Conservation (phyloP, 73 alveolate species). For the Breviolum minutum region DNA sequence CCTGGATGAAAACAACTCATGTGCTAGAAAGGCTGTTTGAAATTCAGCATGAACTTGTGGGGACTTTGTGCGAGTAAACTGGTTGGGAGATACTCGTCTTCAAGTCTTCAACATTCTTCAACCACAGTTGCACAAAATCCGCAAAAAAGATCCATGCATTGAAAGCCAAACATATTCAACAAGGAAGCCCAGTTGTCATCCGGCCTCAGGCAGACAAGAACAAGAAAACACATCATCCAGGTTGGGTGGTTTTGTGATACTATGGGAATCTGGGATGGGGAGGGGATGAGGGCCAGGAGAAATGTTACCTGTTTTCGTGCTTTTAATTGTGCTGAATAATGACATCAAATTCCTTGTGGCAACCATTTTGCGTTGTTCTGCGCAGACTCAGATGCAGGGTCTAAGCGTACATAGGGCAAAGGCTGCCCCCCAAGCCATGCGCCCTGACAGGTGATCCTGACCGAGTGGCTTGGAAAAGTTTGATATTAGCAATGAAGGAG, state of each 20-base stretch:
- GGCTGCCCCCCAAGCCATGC: neutral
- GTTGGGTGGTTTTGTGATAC: neutral
- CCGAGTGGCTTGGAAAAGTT: constrained; percentile 8
- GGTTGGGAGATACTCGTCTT: too few relatives aligned
- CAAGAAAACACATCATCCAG: constrained; percentile 74
- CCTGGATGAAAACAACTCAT: neutral
- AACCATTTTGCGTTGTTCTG: too few relatives aligned
- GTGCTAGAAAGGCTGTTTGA: neutral
- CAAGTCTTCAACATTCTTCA: too few relatives aligned
- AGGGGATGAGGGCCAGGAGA: neutral
- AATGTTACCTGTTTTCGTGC: too few relatives aligned
- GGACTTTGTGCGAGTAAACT: too few relatives aligned
- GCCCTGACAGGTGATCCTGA: constrained; percentile 72
- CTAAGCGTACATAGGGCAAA: neutral
- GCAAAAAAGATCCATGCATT: neutral
- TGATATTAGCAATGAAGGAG: too few relatives aligned
- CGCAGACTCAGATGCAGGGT: too few relatives aligned
- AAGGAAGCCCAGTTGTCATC: too few relatives aligned
- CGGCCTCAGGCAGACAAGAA: constrained; percentile 1
- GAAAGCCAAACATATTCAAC: neutral
- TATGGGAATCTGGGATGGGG: neutral
- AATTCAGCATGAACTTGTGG: too few relatives aligned
- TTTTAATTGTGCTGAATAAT: too few relatives aligned
- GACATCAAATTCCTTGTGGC: too few relatives aligned
- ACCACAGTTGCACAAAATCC: too few relatives aligned